Evolutionary conservation across 371 early-diverging fungal genomes (phyloP), one percentile per base, ranked within the genome.

Genomic region (Conidiobolus incongruus): DNA sequence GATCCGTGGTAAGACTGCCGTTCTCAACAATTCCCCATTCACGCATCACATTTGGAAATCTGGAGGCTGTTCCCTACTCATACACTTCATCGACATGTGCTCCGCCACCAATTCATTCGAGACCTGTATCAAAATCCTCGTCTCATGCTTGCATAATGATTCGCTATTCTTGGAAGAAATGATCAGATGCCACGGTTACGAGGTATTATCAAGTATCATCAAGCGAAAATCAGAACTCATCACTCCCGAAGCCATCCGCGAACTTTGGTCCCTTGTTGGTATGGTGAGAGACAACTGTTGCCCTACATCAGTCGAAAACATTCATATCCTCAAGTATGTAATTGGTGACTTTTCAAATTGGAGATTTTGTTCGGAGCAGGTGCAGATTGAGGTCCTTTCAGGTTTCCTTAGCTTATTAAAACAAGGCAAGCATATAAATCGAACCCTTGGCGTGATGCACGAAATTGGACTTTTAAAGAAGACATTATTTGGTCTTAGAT

Each of bases 111-210:
- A 26, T 4, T 4, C 8, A n/a, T 26, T 26, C 8, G 26, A 26
- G 8, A 26, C 26, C 8, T 26, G 26, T 26, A 26, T 26, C 8
- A 26, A 26, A 12, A 54, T 76, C 29, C 45, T 79, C 4, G 70
- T 72, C 33, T 69, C 75, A 36, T 53, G 65, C 13, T 66, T 81
- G 38, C 60, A 68, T 10, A 70, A 68, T 48, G 72, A 67, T 23
- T 77, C 77, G 77, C 47, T 78, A 15, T 72, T 77, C 46, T 65
- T 70, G 0, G 77, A 74, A 45, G 79, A 79, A 38, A 78, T 78
- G 76, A 77, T 76, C 43, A 58, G 70, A 16, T 60, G 61, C 20
- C 70, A 73, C 52, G 74, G 77, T 1, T 81, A 78, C 39, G 79
- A 79, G 47, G 67, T 77, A 17, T 53, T 79, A n/a, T 73, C 72